phyloP scores from a whole-genome alignment of 2,329 filamentous ascomycete genomes.

The Alternaria sp. region DNA sequence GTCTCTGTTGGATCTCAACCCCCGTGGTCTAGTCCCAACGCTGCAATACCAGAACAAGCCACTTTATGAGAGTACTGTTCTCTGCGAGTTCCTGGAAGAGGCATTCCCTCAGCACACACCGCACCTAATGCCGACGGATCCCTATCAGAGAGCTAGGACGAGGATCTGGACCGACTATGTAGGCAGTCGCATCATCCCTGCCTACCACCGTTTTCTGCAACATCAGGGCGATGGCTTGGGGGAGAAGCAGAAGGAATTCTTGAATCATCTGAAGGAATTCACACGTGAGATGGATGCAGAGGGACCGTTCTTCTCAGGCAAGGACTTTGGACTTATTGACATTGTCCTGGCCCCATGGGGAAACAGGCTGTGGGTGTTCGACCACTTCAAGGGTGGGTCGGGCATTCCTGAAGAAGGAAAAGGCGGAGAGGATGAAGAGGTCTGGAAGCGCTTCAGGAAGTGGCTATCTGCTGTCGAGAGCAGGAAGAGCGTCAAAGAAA shows the following conservation, averaged over 20 bases:
- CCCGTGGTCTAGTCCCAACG: slow-evolving; percentile 76
- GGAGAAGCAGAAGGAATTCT: slow-evolving; percentile 64
- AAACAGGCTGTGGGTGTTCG: slow-evolving; percentile 73
- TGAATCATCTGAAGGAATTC: slow-evolving; percentile 65
- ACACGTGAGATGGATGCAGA: slow-evolving; percentile 64
- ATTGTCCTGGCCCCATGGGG: slow-evolving; percentile 76
- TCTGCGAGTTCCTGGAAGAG: slow-evolving; percentile 80
- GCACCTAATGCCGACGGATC: slow-evolving; percentile 63
- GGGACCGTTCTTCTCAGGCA: slow-evolving; percentile 73
- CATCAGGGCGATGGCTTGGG: slow-evolving; percentile 50
- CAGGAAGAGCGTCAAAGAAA: slow-evolving; percentile 69
- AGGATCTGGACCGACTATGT: slow-evolving; percentile 79
- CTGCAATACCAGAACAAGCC: slow-evolving; percentile 64
- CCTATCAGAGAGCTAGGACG: slow-evolving; percentile 69
- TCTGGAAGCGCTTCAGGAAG: slow-evolving; percentile 69
- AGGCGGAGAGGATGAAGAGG: slow-evolving; percentile 59
- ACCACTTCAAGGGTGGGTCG: slow-evolving; percentile 72
- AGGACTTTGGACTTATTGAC: slow-evolving; percentile 70
- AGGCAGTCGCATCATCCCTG: slow-evolving; percentile 69
- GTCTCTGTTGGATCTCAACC: slow-evolving; percentile 73
- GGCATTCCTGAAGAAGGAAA: slow-evolving; percentile 57
- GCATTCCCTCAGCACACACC: slow-evolving; percentile 62
- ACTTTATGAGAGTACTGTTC: slow-evolving; percentile 74
- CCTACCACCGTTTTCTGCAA: slow-evolving; percentile 67
- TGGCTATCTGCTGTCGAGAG: slow-evolving; percentile 67